Conservation (phyloP, 164 flowering plant genomes). For the Berberis thunbergii region DNA sequence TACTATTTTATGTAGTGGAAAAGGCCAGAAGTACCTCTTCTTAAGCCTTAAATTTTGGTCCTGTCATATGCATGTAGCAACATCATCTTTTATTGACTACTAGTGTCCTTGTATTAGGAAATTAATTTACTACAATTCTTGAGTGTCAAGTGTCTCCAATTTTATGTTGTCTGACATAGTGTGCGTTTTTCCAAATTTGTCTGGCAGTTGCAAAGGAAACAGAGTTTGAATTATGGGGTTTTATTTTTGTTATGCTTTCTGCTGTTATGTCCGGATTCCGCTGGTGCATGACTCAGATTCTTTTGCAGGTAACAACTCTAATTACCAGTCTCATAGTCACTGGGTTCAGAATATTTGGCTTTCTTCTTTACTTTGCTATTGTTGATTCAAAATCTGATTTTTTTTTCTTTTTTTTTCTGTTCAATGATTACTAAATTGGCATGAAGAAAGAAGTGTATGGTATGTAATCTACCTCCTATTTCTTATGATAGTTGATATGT, state of each 20-base stretch:
- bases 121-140: neutral
- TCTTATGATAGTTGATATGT: neutral
- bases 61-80: too few species aligned
- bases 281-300: constrained; percentile 99
- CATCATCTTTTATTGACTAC: too few species aligned
- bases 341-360: too few species aligned
- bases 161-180: neutral
- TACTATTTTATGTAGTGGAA: too few species aligned
- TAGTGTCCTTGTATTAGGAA: neutral
- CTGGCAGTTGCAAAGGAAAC: constrained; percentile 89
- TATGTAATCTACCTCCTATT: constrained; percentile 27
- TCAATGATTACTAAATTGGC: constrained; percentile 15
- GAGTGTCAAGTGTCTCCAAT: constrained; percentile 2
- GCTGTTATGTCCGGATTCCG: constrained; percentile 99
- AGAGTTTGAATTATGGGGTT: constrained; percentile 95
- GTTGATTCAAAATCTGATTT: constrained; percentile 20
- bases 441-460: constrained; percentile 91
- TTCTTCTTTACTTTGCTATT: neutral
- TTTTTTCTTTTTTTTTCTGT: constrained; percentile 21
- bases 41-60: too few species aligned
- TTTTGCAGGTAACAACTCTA: constrained; percentile 62
- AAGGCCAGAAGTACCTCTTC: too few species aligned
- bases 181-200: constrained; percentile 4
- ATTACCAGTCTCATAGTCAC: neutral
- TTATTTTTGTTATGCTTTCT: constrained; percentile 92